phyloP scores from a whole-genome alignment of 441 rosid genomes.

The Brassica hybrid region DNA sequence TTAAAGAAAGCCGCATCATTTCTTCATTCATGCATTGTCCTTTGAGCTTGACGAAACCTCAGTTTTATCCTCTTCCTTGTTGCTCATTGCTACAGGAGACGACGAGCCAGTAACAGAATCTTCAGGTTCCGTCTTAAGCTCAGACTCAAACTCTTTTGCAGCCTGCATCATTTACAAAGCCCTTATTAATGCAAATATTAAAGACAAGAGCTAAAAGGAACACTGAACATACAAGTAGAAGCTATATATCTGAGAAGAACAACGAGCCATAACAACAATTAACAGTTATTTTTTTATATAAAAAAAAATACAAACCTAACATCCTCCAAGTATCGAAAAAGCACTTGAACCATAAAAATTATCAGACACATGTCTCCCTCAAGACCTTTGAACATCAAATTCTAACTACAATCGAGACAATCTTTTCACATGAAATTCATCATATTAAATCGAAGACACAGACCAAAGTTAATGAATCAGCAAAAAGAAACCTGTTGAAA shows the following conservation, averaged over 20 bases:
- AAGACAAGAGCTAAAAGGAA: not conserved
- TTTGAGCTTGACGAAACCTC: slow-evolving; percentile 64
- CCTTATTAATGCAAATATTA: not conserved
- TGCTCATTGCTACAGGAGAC: slow-evolving; percentile 52
- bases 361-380: no score
- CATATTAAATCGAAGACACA: not conserved
- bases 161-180: slow-evolving; percentile 63
- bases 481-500: slow-evolving; percentile 73
- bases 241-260: not conserved
- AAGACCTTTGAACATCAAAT: not conserved
- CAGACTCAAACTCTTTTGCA: slow-evolving; percentile 93
- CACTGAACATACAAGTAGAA: not conserved
- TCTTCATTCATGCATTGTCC: slow-evolving; percentile 64
- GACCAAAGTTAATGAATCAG: not conserved
- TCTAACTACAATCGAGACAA: slow-evolving; percentile 7
- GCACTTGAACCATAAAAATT: no score
- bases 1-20: slow-evolving; percentile 19
- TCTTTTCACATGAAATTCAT: slow-evolving; percentile 9
- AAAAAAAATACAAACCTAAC: not conserved
- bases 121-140: slow-evolving; percentile 84
- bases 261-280: not conserved
- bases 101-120: slow-evolving; percentile 46
- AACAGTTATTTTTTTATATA: not conserved
- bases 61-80: slow-evolving; percentile 57
- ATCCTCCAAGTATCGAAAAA: not conserved